A percentile compares a stretch with the other conserved stretches of the same genome.
These are phyloP conservation scores for Tricholoma furcatifolium DNA, from an alignment of 768 basidiomycete species.

Conservation along the genomic window DNA sequence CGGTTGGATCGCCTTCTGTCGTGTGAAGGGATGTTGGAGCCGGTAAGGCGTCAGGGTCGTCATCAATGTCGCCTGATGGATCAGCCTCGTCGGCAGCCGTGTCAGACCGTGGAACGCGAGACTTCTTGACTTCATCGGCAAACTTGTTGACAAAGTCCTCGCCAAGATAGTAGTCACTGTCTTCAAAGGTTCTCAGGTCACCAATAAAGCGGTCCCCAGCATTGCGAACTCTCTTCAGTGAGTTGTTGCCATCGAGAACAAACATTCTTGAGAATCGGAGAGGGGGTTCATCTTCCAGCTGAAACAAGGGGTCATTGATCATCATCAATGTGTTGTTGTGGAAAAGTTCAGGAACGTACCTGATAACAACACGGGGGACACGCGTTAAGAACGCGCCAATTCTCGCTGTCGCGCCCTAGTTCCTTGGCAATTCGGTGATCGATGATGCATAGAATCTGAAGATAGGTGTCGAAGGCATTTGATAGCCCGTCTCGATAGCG, in stretches of 20 bases:
- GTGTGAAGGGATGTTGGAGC: background rate
- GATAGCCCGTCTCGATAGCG: constrained; percentile 22
- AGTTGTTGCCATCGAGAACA: constrained; percentile 13
- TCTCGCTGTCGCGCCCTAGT: constrained; percentile 23
- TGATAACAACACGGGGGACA: constrained; percentile 37
- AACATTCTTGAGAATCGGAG: constrained; percentile 24
- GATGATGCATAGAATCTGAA: constrained; percentile 23
- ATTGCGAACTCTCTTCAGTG: constrained; percentile 24
- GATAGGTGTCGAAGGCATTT: constrained; percentile 34
- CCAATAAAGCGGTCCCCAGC: constrained; percentile 14
- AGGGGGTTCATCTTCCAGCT: constrained; percentile 28
- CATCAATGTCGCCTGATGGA: background rate
- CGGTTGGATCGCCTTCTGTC: background rate
- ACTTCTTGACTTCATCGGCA: constrained; percentile 26
- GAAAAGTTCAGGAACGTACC: constrained; percentile 15
- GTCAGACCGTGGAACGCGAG: background rate
- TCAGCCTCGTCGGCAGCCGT: background rate
- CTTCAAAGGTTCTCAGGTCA: constrained; percentile 16
- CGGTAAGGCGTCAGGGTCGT: background rate
- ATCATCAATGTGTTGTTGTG: background rate
- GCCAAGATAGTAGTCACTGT: constrained; percentile 25
- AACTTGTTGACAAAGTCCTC: constrained; percentile 24
- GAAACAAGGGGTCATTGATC: no score
- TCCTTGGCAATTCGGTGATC: constrained; percentile 15
- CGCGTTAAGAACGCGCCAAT: constrained; percentile 31